A percentile compares a stretch with the other conserved stretches of the same genome.
phyloP scores from a whole-genome alignment of 495 filamentous ascomycete species.

The Beverwykella pulmonaria region DNA sequence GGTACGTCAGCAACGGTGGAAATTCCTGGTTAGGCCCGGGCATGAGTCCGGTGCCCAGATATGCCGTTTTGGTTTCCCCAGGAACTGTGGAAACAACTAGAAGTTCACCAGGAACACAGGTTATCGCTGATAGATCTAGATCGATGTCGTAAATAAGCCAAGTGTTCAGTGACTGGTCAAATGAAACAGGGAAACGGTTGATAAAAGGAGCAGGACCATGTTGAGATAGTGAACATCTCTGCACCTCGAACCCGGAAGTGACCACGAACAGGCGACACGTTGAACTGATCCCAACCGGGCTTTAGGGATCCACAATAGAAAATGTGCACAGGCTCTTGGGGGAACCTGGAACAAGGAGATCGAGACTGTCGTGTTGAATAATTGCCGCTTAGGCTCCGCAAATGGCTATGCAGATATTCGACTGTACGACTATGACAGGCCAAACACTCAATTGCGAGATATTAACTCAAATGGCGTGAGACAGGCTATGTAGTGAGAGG shows the following conservation, averaged over 20 bases:
- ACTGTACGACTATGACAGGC: background rate
- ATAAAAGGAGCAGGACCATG: slow-evolving; percentile 5
- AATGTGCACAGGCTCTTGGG: background rate
- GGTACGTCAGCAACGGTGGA: slow-evolving; percentile 23
- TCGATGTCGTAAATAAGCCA: background rate
- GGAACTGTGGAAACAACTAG: background rate
- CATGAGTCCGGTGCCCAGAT: background rate
- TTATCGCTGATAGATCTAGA: background rate
- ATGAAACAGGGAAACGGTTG: background rate
- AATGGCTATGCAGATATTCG: background rate
- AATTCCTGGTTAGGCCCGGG: slow-evolving; percentile 15
- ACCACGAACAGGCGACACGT: background rate
- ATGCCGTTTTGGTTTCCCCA: background rate
- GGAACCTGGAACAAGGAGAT: slow-evolving; percentile 4
- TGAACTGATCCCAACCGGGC: background rate
- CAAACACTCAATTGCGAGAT: background rate
- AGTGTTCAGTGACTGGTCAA: slow-evolving; percentile 16
- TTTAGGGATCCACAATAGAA: background rate
- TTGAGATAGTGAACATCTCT: background rate
- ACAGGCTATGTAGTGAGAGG: background rate
- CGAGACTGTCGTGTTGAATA: background rate
- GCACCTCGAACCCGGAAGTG: background rate
- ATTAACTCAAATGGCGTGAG: slow-evolving; percentile 1
- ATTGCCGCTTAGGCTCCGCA: background rate
- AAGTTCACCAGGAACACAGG: slow-evolving; percentile 2